Conservation (phyloP, 768 basidiomycete genomes). For the Lentinus brumalis region DNA sequence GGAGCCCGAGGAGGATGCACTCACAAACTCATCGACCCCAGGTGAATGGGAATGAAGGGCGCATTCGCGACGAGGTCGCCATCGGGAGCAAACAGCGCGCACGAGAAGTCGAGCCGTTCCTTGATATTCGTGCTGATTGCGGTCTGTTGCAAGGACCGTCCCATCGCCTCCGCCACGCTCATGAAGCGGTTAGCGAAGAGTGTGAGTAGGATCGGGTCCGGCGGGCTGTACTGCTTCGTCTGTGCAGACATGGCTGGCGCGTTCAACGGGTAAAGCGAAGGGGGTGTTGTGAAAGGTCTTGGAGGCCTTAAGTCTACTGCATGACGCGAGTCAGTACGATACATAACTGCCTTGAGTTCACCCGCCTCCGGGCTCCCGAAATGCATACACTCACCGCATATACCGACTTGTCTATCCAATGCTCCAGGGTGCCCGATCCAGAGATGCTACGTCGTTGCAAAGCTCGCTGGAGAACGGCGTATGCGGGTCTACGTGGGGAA, state of each 20-base stretch:
- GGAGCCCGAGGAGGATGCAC: slow-evolving; percentile 29
- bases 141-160: slow-evolving; percentile 85
- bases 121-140: slow-evolving; percentile 95
- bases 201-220: slow-evolving; percentile 86
- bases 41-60: slow-evolving; percentile 85
- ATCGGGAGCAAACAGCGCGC: slow-evolving; percentile 93
- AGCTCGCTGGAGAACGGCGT: too few species aligned
- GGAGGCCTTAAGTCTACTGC: not conserved
- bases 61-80: slow-evolving; percentile 95
- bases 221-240: slow-evolving; percentile 38
- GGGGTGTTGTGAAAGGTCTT: not conserved
- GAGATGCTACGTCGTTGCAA: too few species aligned
- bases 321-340: too few species aligned
- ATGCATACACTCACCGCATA: not conserved
- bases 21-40: slow-evolving; percentile 91
- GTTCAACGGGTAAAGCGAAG: not conserved
- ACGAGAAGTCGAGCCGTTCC: slow-evolving; percentile 93
- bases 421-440: not conserved
- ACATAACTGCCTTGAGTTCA: not conserved
- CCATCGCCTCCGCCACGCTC: slow-evolving; percentile 97
- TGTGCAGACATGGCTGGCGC: slow-evolving; percentile 16
- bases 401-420: not conserved
- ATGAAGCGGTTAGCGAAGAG: slow-evolving; percentile 97
- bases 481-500: too few species aligned
- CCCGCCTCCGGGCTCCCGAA: not conserved